Evolutionary conservation across 2,329 filamentous ascomycete genomes (phyloP).

Genomic region (Fusarium nanum): DNA sequence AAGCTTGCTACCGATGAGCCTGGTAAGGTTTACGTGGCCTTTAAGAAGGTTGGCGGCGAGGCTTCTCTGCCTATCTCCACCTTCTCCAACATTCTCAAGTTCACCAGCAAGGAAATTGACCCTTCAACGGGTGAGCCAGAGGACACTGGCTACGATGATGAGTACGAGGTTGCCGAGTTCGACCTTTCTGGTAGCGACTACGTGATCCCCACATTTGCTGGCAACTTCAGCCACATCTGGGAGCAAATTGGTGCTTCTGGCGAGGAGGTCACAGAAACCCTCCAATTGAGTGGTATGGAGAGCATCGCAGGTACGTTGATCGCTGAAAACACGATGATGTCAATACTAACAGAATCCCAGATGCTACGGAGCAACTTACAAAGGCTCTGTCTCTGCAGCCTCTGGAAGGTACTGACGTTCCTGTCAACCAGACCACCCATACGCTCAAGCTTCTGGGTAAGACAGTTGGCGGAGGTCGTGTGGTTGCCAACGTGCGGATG

Average conservation of each 20-base stretch:
- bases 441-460: constrained; percentile 96
- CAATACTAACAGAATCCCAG: constrained; percentile 58
- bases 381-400: constrained; percentile 91
- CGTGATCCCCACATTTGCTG: constrained; percentile 90
- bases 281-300: constrained; percentile 89
- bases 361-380: constrained; percentile 91
- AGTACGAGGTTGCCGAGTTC: constrained; percentile 96
- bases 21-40: constrained; percentile 94
- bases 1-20: constrained; percentile 86
- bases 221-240: constrained; percentile 96
- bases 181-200: constrained; percentile 94
- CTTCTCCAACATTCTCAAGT: constrained; percentile 94
- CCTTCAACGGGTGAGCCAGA: constrained; percentile 93
- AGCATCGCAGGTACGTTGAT: constrained; percentile 83
- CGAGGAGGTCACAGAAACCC: constrained; percentile 90
- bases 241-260: constrained; percentile 90
- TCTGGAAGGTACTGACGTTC: constrained; percentile 92
- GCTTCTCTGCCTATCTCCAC: constrained; percentile 80
- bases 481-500: constrained; percentile 90
- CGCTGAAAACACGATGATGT: too few species aligned
- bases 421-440: constrained; percentile 88
- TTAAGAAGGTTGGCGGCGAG: constrained; percentile 84
- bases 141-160: constrained; percentile 92
- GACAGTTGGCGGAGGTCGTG: constrained; percentile 89
- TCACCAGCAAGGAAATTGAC: constrained; percentile 98